Conservation (phyloP, 495 filamentous ascomycete genomes). For the Apodospora peruviana region DNA sequence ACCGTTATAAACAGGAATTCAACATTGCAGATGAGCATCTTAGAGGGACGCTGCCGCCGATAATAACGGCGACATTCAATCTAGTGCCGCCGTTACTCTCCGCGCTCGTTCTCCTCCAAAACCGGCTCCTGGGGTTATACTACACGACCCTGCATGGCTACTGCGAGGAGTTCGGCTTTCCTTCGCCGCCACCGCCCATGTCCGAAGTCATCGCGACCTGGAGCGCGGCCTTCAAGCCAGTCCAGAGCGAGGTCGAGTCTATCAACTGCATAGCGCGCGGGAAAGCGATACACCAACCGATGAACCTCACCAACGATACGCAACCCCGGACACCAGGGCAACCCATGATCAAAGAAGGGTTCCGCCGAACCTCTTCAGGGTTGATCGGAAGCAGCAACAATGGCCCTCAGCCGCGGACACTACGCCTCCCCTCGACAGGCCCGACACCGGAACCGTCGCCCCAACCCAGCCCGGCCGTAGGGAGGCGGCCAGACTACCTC, state of each 20-base stretch:
- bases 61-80: conserved; percentile 70
- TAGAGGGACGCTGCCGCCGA: conserved; percentile 64
- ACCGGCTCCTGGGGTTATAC: conserved; percentile 72
- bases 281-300: conserved; percentile 64
- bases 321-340: conserved; percentile 9
- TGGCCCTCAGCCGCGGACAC: conserved; percentile 22
- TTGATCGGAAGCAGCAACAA: conserved; percentile 21
- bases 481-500: conserved; percentile 25
- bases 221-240: conserved; percentile 58
- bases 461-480: conserved; percentile 20
- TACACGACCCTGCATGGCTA: conserved; percentile 82
- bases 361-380: conserved; percentile 27
- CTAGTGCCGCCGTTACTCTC: conserved; percentile 72
- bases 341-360: conserved; percentile 14
- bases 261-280: conserved; percentile 64
- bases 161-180: conserved; percentile 64
- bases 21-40: conserved; percentile 76
- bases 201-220: conserved; percentile 66
- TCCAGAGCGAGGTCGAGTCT: conserved; percentile 68
- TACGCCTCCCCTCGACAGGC: conserved; percentile 31
- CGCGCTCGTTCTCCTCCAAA: conserved; percentile 74
- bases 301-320: conserved; percentile 31
- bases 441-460: conserved; percentile 7
- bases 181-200: conserved; percentile 68
- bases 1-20: conserved; percentile 58